Base-by-base conservation (phyloP, 2,329 filamentous ascomycete species). In the Teratosphaeria pseudoeucalypti region DNA sequence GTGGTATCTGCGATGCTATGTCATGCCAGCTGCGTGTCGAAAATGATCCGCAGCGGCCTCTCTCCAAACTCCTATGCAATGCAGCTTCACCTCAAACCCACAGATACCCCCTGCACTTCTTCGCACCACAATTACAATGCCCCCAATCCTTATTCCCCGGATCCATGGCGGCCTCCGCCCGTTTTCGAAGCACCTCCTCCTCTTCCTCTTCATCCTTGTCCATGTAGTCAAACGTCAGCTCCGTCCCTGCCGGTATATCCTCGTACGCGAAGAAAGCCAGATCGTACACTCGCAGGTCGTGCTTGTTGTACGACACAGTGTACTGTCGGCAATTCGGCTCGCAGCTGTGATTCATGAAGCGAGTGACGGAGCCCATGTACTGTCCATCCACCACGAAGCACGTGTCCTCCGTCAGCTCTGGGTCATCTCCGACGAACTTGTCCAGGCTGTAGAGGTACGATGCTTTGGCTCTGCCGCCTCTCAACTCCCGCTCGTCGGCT, bases 291-390 rank as follows among this genome's bases (percentile, higher is more conserved):
- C 84, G 81, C 60, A 85, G 84, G 67, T 92, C 87, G 0, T 87
- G 83, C 62, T 89, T 86, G 67, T 92, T 89, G 56, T 87, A 88
- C 1, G 89, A 87, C 0, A 90, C 84, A 0, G 87, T 88, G 72
- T 92, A 92, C 61, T 91, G 89, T 14, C 87, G 80, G 68, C 90
- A 81, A 67, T 92, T 92, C 0, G 89, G 89, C 4, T 89, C 82
- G 70, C 89, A 92, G 1, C 83, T 88, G 71, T 94, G 89, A 67
- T 94, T 94, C 71, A 92, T 88, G 72, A 92, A 94, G 2, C 89
- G 82, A 0, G 88, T 89, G 0, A 88, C 87, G 0, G 88, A 88
- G 0, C 89, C 88, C 77, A 86, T 84, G 71, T 87, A 88, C 70
- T 92, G 86, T 11, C 90, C 90, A 57, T 83, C 80, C 0, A 82